Percentiles rank a stretch among this genome's conserved stretches.
Conservation (phyloP, 768 basidiomycete species). For the Porphyrellus cyaneotinctus region DNA sequence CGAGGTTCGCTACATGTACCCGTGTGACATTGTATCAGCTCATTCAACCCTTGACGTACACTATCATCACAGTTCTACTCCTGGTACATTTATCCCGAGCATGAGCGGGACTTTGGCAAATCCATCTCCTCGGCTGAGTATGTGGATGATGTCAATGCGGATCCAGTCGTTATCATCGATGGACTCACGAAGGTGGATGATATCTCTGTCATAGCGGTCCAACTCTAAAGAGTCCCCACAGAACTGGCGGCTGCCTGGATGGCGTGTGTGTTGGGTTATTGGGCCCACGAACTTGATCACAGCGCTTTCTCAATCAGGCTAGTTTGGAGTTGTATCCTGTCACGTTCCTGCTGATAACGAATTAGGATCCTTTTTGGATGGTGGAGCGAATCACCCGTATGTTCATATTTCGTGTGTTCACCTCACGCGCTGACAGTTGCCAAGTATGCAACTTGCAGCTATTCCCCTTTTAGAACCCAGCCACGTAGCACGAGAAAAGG, state of each 20-base stretch:
- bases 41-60: not conserved
- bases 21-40: not conserved
- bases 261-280: slow-evolving; percentile 91
- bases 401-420: slow-evolving; percentile 23
- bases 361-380: slow-evolving; percentile 83
- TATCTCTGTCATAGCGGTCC: not conserved
- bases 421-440: not conserved
- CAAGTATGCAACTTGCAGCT: slow-evolving; percentile 82
- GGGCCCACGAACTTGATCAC: slow-evolving; percentile 87
- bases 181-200: slow-evolving; percentile 79
- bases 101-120: slow-evolving; percentile 67
- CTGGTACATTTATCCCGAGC: slow-evolving; percentile 90
- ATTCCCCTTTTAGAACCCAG: slow-evolving; percentile 74
- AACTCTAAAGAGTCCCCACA: slow-evolving; percentile 33
- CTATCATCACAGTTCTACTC: slow-evolving; percentile 68
- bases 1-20: slow-evolving; percentile 48
- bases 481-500: slow-evolving; percentile 68
- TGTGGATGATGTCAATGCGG: slow-evolving; percentile 83
- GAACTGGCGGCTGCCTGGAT: slow-evolving; percentile 95
- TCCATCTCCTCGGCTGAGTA: slow-evolving; percentile 81
- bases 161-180: slow-evolving; percentile 81
- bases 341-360: not conserved
- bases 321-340: slow-evolving; percentile 8
- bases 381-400: slow-evolving; percentile 90
- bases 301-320: slow-evolving; percentile 86